Percentiles rank a stretch among this genome's conserved stretches.
These are phyloP conservation scores for Aspergillaceae sp. DNA, from an alignment of 2,329 filamentous ascomycete species.

Conservation along the genomic window DNA sequence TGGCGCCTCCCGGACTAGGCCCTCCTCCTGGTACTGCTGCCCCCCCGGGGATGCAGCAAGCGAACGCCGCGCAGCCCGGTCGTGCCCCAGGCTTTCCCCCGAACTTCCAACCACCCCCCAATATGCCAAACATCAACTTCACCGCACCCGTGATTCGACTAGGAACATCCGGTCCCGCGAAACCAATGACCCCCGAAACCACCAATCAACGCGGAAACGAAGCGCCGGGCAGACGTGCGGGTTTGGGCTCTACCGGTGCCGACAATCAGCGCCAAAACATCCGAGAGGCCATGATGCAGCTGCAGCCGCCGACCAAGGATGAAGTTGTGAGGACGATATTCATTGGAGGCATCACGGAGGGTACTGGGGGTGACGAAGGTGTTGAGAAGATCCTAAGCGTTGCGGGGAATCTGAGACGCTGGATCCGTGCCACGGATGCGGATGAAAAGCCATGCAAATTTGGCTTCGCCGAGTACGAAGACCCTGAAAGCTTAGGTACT, in stretches of 20 bases:
- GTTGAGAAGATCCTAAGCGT: slow-evolving; percentile 69
- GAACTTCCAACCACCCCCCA: slow-evolving; percentile 79
- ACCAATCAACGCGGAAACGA: slow-evolving; percentile 38
- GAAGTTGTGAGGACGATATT: slow-evolving; percentile 90
- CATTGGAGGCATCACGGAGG: slow-evolving; percentile 74
- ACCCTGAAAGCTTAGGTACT: slow-evolving; percentile 75
- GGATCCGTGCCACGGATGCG: slow-evolving; percentile 71
- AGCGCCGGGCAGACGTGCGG: slow-evolving; percentile 40
- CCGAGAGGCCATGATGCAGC: slow-evolving; percentile 59
- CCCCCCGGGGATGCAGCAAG: slow-evolving; percentile 68
- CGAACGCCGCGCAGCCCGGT: slow-evolving; percentile 64
- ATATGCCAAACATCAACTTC: slow-evolving; percentile 97
- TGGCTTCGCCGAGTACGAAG: slow-evolving; percentile 92
- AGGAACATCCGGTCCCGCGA: slow-evolving; percentile 63
- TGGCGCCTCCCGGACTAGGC: slow-evolving; percentile 72
- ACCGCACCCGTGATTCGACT: slow-evolving; percentile 92
- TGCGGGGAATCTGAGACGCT: slow-evolving; percentile 73
- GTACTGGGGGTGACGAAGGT: slow-evolving; percentile 64
- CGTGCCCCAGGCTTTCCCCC: slow-evolving; percentile 71
- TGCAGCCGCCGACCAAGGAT: slow-evolving; percentile 76
- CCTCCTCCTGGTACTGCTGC: slow-evolving; percentile 68
- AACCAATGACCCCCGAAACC: slow-evolving; percentile 43
- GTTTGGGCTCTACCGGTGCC: slow-evolving; percentile 54
- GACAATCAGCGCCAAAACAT: slow-evolving; percentile 60
- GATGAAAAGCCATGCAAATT: slow-evolving; percentile 77